phyloP scores from a whole-genome alignment of 768 basidiomycete species.

The Russula virescens region DNA sequence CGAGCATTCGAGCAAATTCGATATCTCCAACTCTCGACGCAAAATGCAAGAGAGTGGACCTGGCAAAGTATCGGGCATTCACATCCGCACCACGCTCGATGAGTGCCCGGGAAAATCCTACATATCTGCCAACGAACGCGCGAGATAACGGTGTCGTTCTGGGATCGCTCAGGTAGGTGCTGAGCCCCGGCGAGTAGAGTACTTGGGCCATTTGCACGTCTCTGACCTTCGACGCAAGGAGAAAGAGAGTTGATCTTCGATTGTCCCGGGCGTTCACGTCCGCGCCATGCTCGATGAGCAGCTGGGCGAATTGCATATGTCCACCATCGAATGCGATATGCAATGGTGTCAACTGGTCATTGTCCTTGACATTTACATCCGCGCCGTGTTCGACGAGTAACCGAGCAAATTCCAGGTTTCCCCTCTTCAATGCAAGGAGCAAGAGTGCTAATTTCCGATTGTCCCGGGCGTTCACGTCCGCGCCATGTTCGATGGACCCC shows the following conservation, averaged over 20 bases:
- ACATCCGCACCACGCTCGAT: not conserved
- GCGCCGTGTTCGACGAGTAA: not conserved
- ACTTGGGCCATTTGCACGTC: not conserved
- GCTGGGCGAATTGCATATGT: not conserved
- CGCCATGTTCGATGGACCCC: no score
- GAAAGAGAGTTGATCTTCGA: not conserved
- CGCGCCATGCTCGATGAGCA: not conserved
- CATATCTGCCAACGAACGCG: no score
- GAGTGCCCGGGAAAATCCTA: no score
- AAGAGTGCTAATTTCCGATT: not conserved
- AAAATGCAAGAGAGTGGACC: not conserved
- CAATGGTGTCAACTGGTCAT: not conserved
- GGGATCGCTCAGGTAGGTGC: no score
- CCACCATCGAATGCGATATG: not conserved
- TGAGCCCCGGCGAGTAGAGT: no score
- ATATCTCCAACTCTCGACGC: not conserved
- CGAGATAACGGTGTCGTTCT: no score
- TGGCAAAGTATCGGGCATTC: no score
- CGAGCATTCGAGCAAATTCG: not conserved
- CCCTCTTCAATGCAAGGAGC: not conserved
- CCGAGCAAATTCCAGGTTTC: not conserved
- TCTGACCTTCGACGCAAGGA: not conserved
- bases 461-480: not conserved
- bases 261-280: not conserved
- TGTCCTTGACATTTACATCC: not conserved